A percentile compares a stretch with the other conserved stretches of the same genome.
Evolutionary conservation across 768 basidiomycete species (phyloP).

Genomic region (Tephrocybe sp.): DNA sequence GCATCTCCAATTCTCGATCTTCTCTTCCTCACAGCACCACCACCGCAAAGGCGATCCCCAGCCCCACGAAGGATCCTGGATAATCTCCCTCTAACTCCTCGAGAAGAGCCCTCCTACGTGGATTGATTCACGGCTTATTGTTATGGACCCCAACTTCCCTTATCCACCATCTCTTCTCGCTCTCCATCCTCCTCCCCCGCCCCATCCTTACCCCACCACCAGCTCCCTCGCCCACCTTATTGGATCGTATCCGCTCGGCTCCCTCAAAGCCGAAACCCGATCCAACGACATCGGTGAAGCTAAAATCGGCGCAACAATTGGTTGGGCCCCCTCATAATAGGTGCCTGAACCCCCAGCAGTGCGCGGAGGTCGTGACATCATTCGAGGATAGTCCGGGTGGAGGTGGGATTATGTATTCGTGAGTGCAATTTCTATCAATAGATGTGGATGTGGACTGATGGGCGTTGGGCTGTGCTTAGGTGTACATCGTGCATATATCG

Average conservation of each 20-base stretch:
- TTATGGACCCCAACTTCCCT: constrained; percentile 29
- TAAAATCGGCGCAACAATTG: constrained; percentile 35
- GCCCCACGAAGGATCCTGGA: constrained; percentile 48
- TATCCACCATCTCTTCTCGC: not conserved
- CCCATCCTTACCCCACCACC: not conserved
- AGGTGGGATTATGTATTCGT: constrained; percentile 54
- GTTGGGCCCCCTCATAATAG: constrained; percentile 21
- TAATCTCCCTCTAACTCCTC: constrained; percentile 49
- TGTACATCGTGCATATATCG: constrained; percentile 50
- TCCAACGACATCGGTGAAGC: constrained; percentile 34
- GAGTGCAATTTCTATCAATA: constrained; percentile 18
- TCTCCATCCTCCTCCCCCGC: too few species aligned
- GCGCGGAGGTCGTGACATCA: constrained; percentile 34
- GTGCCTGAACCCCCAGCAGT: not conserved
- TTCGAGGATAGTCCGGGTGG: constrained; percentile 43
- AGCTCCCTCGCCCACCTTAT: constrained; percentile 9
- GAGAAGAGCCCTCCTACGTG: constrained; percentile 61
- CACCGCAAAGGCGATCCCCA: too few species aligned
- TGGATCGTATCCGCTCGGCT: constrained; percentile 10
- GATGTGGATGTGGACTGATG: not conserved
- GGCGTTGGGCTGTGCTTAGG: constrained; percentile 24
- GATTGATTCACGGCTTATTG: constrained; percentile 51
- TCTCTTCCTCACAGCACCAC: too few species aligned
- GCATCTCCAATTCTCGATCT: constrained; percentile 47
- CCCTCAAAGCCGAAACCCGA: constrained; percentile 24